Evolutionary conservation across 2,329 filamentous ascomycete genomes (phyloP), one percentile per base, ranked within the genome.

Genomic region (Cladophialophora psammophila): DNA sequence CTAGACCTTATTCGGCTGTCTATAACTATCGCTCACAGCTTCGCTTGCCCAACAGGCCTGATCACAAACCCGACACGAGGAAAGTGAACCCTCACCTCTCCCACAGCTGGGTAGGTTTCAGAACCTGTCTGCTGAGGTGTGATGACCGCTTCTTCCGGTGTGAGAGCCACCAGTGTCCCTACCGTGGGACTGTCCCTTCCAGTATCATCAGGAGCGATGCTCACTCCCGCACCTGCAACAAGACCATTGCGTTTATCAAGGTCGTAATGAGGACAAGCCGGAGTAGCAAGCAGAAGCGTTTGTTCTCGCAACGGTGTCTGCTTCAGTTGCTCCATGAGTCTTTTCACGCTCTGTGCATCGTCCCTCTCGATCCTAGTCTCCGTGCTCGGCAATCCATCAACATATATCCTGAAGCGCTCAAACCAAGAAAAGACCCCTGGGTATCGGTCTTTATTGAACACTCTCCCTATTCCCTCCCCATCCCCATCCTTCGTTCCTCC

Each of bases 251-350:
- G 59, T 34, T 15, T 34, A n/a, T 72, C 69, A 8, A 72, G 63
- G 20, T 36, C 20, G n/a, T 18, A 15, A 26, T 69, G 61, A 5
- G 57, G 58, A 18, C 18, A 34, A 38, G 66, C 62, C 0, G 69
- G 68, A 1, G 71, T 72, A 5, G 69, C 60, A 13, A 72, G 13
- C 36, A 72, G 12, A 2, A 66, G 66, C 15, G 66, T 54, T 6
- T 65, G 36, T 61, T 81, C 78, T 69, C 76, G 78, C 60, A 82
- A 72, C 26, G 82, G 76, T 48, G 79, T 72, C 12, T 72, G 68
- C 61, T 81, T 79, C 55, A 84, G 68, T 60, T 79, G 78, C 66
- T 81, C 75, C 35, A 71, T 42, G 13, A 65, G 26, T 12, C 50
- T 40, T 5, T 60, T 50, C 5, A 72, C 38, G 3, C 66, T 58